Evolutionary conservation across 495 filamentous ascomycete genomes (phyloP), one percentile per base, ranked within the genome.

Genomic region (Halenospora varia): DNA sequence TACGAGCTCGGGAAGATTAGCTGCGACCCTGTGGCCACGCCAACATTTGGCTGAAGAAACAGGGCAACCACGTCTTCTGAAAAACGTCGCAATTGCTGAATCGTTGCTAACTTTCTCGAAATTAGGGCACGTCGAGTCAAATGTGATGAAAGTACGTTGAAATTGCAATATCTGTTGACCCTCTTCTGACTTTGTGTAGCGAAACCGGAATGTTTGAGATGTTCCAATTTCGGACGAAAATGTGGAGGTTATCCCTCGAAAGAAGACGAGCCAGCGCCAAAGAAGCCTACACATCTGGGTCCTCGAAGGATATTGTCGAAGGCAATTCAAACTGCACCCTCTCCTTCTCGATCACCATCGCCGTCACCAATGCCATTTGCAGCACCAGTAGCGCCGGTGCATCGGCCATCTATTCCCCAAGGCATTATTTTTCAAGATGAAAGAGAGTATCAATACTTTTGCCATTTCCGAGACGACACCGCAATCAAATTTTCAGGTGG

Each of bases 121-220:
- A 67, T 64, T 49, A 71, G 73, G 48, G 53, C 61, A 29, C 66
- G 75, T 48, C 66, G 72, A 25, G 73, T 77, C 9, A 77, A 77
- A 48, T 77, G 75, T 42, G 75, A 76, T 48, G 73, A 76, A 39
- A 35, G 29, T 35, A 35, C 29, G 29, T 35, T 35, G 6, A 35
- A 35, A 35, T 35, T 13, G 29, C 6, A 35, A 4, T 13, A 13
- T 35, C 13, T 35, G 29, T 35, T 4, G 13, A 35, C 29, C 13
- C 6, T 6, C 29, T 35, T 4, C 29, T 35, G 29, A 35, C 29
- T 35, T 4, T 4, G 4, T 35, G 29, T 13, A 35, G 63, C 70
- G 45, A 66, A 68, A 17, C 75, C 75, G 0, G 52, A 61, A 19
- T 77, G 75, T 57, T 63, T 66, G 20, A 65, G 71, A 52, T 77